These are phyloP conservation scores for Harringtonia aguacate DNA, from an alignment of 2,329 filamentous ascomycete genomes.

Conservation along the genomic window DNA sequence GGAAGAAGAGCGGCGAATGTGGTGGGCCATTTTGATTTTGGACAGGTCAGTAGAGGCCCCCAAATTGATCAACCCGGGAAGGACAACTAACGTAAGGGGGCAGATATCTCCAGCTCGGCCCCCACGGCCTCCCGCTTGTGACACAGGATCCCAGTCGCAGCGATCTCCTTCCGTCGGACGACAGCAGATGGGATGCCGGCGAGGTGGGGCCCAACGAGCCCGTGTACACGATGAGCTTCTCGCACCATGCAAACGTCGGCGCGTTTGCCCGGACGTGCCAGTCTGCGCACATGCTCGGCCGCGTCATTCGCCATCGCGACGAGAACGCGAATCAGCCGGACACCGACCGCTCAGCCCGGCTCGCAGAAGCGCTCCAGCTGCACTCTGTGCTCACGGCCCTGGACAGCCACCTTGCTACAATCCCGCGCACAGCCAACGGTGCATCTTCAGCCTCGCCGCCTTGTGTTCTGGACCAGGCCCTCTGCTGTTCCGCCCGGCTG, in stretches of 20 bases:
- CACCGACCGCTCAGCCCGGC: background rate
- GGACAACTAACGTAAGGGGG: background rate
- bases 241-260: constrained; percentile 12
- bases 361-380: constrained; percentile 6
- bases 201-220: constrained; percentile 17
- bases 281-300: constrained; percentile 20
- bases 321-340: background rate
- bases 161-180: constrained; percentile 18
- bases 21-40: constrained; percentile 22
- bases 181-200: constrained; percentile 17
- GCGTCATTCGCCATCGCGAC: constrained; percentile 16
- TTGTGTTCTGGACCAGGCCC: background rate
- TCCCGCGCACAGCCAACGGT: background rate
- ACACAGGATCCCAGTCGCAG: constrained; percentile 16
- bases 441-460: too few relatives aligned
- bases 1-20: constrained; percentile 21
- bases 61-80: too few relatives aligned
- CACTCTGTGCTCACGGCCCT: constrained; percentile 4
- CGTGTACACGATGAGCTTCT: constrained; percentile 13
- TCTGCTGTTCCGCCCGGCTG: constrained; percentile 4
- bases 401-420: constrained; percentile 2
- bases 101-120: constrained; percentile 10
- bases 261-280: constrained; percentile 21
- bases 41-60: constrained; percentile 22
- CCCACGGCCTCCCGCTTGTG: constrained; percentile 14